Percentiles rank a stretch among this genome's conserved stretches.
Evolutionary conservation across 108 stramenopile species (phyloP).

Genomic region (Nannochloropsis oceanica): DNA sequence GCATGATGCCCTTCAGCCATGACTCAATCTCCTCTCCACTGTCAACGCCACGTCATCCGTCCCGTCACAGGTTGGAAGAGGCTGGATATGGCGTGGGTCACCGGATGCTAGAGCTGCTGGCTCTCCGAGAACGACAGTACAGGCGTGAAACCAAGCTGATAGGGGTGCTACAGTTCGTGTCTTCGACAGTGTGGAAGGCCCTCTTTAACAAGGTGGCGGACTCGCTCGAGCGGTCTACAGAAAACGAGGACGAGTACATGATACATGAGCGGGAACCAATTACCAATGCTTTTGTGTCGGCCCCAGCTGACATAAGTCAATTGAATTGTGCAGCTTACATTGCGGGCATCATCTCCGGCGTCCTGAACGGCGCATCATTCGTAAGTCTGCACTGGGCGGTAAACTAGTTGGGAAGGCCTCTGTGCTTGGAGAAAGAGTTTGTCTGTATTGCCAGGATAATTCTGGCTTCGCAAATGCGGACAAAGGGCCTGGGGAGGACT

Average conservation of each 20-base stretch:
- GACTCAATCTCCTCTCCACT: not conserved
- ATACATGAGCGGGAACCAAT: conserved; percentile 78
- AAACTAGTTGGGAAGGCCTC: no score
- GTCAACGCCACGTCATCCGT: not conserved
- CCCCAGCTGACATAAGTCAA: conserved; percentile 63
- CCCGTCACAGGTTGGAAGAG: conserved; percentile 50
- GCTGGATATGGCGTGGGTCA: conserved; percentile 80
- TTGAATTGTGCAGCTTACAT: conserved; percentile 77
- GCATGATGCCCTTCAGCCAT: not conserved
- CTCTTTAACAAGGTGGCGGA: conserved; percentile 85
- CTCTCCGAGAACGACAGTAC: conserved; percentile 60
- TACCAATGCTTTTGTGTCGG: conserved; percentile 63
- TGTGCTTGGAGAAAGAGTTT: no score
- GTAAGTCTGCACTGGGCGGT: not conserved
- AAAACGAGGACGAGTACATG: conserved; percentile 87
- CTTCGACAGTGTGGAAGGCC: conserved; percentile 72
- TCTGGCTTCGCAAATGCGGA: no score
- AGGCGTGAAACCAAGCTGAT: conserved; percentile 26
- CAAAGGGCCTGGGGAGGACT: no score
- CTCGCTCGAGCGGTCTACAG: conserved; percentile 74
- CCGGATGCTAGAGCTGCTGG: conserved; percentile 67
- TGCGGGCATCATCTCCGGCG: conserved; percentile 48
- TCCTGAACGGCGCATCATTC: conserved; percentile 12
- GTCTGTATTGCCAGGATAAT: no score
- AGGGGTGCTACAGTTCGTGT: conserved; percentile 59